These are phyloP conservation scores for Pseudofabraea citricarpa DNA, from an alignment of 2,329 filamentous ascomycete genomes.

Conservation along the genomic window DNA sequence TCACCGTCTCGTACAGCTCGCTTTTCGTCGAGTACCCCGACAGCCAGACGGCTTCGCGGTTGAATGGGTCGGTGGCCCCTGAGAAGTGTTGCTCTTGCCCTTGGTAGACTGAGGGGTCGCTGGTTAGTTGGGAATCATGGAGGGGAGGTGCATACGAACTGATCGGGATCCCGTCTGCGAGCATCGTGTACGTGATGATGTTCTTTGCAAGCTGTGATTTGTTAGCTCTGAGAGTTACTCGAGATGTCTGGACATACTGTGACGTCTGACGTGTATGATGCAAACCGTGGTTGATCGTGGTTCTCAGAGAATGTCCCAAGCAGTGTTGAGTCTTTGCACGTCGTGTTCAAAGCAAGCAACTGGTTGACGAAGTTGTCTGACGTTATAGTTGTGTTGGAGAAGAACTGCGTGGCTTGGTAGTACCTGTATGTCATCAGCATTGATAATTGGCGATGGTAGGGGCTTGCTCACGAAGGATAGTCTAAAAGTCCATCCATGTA, in stretches of 20 bases:
- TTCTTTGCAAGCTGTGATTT: constrained; percentile 34
- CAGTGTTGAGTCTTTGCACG: constrained; percentile 27
- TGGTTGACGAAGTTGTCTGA: constrained; percentile 7
- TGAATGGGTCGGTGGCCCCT: constrained; percentile 31
- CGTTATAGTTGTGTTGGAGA: constrained; percentile 8
- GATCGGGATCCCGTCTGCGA: constrained; percentile 46
- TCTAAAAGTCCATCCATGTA: constrained; percentile 10
- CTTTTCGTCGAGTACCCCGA: constrained; percentile 30
- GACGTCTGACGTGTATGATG: constrained; percentile 19
- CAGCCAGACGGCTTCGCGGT: constrained; percentile 40
- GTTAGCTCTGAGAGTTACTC: background rate
- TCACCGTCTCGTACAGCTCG: constrained; percentile 34
- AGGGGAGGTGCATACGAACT: background rate
- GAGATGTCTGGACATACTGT: constrained; percentile 4
- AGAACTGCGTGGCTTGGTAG: constrained; percentile 8
- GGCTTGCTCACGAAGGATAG: constrained; percentile 8
- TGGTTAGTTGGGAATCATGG: background rate
- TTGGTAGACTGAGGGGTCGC: constrained; percentile 33
- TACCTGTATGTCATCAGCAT: background rate
- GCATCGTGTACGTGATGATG: constrained; percentile 41
- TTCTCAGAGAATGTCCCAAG: constrained; percentile 37
- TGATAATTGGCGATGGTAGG: background rate
- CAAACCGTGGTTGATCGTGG: constrained; percentile 37
- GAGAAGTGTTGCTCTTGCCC: constrained; percentile 48
- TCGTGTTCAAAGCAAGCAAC: constrained; percentile 4